These are phyloP conservation scores for Solanum pimpinellifolium DNA, from an alignment of 257 asterid species.

Conservation along the genomic window DNA sequence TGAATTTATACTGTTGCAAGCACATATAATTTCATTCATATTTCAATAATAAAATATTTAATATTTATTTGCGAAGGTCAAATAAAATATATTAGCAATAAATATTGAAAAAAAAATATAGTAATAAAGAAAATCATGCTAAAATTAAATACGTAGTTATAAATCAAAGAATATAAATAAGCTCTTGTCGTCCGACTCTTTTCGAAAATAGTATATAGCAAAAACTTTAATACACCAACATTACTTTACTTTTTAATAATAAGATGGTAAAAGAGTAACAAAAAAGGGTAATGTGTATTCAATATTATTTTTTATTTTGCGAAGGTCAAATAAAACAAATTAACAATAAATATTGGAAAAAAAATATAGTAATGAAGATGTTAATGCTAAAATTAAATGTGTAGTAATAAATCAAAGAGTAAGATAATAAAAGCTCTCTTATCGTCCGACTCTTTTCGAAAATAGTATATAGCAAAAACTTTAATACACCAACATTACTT, in stretches of 20 bases:
- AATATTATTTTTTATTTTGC: too few relatives aligned
- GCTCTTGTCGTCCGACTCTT: background rate
- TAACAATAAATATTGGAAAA: background rate
- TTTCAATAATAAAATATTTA: background rate
- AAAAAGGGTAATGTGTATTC: too few relatives aligned
- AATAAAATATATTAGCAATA: background rate
- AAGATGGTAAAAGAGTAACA: background rate
- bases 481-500: background rate
- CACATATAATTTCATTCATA: background rate
- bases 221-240: background rate
- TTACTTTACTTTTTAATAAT: background rate
- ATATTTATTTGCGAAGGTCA: background rate
- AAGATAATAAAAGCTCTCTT: background rate
- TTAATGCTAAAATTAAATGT: background rate
- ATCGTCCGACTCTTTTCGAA: fast-evolving
- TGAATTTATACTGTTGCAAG: background rate
- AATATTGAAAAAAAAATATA: background rate
- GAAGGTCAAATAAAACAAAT: background rate
- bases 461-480: background rate
- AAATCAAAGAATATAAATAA: background rate
- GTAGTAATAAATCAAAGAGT: background rate
- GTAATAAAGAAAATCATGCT: too few relatives aligned
- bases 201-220: background rate
- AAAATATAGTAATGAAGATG: background rate
- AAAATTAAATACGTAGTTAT: background rate